Evolutionary conservation across 1,139 yeast genomes (phyloP).

Genomic region (Yamadazyma triangularis): DNA sequence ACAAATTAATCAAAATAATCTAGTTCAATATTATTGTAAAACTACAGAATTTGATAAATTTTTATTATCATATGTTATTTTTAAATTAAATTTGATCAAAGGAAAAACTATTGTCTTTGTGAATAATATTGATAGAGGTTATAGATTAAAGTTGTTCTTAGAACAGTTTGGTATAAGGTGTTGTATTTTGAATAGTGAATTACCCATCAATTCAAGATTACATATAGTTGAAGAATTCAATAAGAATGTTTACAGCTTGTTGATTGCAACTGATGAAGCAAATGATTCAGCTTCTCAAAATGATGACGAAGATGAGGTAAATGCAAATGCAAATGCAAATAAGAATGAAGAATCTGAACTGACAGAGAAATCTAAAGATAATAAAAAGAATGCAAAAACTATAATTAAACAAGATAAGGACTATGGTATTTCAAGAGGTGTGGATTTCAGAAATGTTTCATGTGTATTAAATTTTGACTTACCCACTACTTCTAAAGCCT

Average conservation of each 20-base stretch:
- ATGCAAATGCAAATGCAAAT: constrained; percentile 27
- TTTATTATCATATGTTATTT: constrained; percentile 82
- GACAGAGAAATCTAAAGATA: constrained; percentile 11
- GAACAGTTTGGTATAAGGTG: constrained; percentile 93
- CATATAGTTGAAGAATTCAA: constrained; percentile 96
- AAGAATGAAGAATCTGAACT: constrained; percentile 20
- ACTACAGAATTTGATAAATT: constrained; percentile 91
- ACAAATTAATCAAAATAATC: constrained; percentile 49
- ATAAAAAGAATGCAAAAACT: constrained; percentile 4
- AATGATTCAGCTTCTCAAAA: constrained; percentile 44
- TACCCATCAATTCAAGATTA: constrained; percentile 88
- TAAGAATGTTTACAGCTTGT: constrained; percentile 76
- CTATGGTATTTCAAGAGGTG: constrained; percentile 95
- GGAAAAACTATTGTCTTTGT: constrained; percentile 92
- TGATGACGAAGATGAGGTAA: constrained; percentile 48
- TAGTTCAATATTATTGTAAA: constrained; percentile 82
- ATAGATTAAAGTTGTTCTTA: constrained; percentile 80
- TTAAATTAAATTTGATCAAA: constrained; percentile 81
- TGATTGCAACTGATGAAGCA: constrained; percentile 94
- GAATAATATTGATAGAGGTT: constrained; percentile 92
- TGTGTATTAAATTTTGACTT: constrained; percentile 95
- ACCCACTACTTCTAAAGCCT: constrained; percentile 85
- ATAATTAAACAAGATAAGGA: constrained; percentile 54
- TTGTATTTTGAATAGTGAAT: constrained; percentile 86
- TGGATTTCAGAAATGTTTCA: constrained; percentile 93